These are phyloP conservation scores for Phytophthora aleatoria DNA, from an alignment of 352 stramenopile genomes.

Conservation along the genomic window DNA sequence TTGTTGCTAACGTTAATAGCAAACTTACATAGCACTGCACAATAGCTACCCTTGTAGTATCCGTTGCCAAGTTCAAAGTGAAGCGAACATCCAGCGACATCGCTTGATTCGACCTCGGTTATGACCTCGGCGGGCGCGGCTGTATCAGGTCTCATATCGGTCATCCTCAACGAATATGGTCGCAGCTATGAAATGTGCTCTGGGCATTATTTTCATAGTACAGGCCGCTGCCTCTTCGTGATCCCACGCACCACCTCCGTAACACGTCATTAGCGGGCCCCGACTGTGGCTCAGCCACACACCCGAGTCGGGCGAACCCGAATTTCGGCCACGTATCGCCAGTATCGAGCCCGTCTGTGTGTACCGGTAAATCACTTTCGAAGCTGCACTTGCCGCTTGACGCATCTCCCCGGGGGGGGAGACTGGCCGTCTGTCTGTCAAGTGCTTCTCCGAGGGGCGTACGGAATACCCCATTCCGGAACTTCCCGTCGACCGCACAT, in stretches of 20 bases:
- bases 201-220: too few relatives aligned
- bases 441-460: not conserved
- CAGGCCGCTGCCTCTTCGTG: not conserved
- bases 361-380: constrained; percentile 14
- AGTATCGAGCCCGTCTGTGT: constrained; percentile 6
- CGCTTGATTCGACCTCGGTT: not conserved
- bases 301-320: too few relatives aligned
- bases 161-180: constrained; percentile 19
- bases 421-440: not conserved
- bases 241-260: constrained; percentile 13
- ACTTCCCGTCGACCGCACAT: constrained; percentile 15
- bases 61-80: not conserved
- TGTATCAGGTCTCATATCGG: constrained; percentile 31
- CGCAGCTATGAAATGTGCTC: not conserved
- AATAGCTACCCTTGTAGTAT: not conserved
- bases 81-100: constrained; percentile 1
- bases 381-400: constrained; percentile 1
- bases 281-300: not conserved
- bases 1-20: too few relatives aligned
- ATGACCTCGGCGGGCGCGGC: not conserved
- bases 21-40: not conserved
- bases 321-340: constrained; percentile 20
- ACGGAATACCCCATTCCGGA: constrained; percentile 19
- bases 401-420: constrained; percentile 16
- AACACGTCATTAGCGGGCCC: constrained; percentile 30